Base-by-base conservation (phyloP, 2,329 filamentous ascomycete species). In the Pseudogymnoascus sp. region DNA sequence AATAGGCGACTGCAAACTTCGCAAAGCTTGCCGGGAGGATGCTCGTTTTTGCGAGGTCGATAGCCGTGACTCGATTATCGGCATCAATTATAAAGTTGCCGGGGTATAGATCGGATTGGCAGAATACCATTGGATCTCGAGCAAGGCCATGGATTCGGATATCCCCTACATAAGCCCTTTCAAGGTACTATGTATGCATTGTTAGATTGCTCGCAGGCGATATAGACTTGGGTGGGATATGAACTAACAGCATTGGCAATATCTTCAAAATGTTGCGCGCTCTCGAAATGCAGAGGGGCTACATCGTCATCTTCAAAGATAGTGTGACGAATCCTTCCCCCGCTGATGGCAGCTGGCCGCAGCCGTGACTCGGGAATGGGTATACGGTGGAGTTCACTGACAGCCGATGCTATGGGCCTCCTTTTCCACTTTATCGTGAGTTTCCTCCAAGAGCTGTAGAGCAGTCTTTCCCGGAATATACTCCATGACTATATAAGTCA, bases 41-140 rank as follows among this genome's bases (percentile, higher is more conserved):
- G 58, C 66, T 67, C 12, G 58, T 18, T 6, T 57, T 54, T n/a
- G 37, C 41, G 16, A 67, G 64, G 16, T 67, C 66, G 33, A 67
- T 54, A 9, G 65, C 63, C 12, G n/a, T 39, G 9, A 67, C 43
- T 9, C 25, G 22, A 35, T 54, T 50, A 12, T 64, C 30, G 3
- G 65, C 36, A 41, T 65, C 63, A 9, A 67, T 64, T 2, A 67
- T 64, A 35, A 65, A 67, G 57, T 67, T 67, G 9, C 22, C 64
- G 12, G 57, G 60, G 38, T 47, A 63, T 33, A 64, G 2, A 39
- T 67, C 65, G 2, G 64, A 61, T 28, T 65, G 60, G 39, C 66
- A 67, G 61, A 67, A 67, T 25, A 67, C 61, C 65, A 67, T 64
- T 0, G 65, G 65, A 33, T 67, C 64, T 8, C 12, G 59, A 4